phyloP scores from a whole-genome alignment of 495 filamentous ascomycete species.

The Penicillium silybi region DNA sequence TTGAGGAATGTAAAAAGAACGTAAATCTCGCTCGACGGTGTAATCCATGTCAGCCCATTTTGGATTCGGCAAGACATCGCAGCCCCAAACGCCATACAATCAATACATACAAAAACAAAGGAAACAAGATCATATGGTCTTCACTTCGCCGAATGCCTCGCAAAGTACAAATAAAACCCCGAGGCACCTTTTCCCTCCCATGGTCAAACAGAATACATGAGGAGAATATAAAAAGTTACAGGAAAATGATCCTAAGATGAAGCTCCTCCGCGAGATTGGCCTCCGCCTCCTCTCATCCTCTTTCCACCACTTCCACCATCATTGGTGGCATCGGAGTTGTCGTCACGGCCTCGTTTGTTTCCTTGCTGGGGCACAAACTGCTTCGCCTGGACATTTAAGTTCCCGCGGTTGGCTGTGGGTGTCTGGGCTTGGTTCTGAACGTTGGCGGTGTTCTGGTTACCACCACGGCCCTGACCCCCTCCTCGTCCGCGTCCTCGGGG shows the following conservation, averaged over 20 bases:
- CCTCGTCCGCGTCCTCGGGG: constrained; percentile 42
- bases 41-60: neutral
- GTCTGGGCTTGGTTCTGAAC: constrained; percentile 31
- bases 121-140: neutral
- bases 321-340: constrained; percentile 46
- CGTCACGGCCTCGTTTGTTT: constrained; percentile 63
- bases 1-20: neutral
- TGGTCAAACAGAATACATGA: constrained; percentile 9
- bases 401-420: constrained; percentile 34
- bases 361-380: constrained; percentile 57
- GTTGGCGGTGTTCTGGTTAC: constrained; percentile 30
- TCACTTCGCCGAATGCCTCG: neutral
- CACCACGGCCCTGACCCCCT: constrained; percentile 46
- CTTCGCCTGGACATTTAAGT: constrained; percentile 50
- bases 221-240: constrained; percentile 7
- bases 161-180: neutral
- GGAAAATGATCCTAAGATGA: constrained; percentile 7
- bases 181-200: neutral
- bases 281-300: constrained; percentile 50
- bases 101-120: constrained; percentile 19
- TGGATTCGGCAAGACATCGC: neutral
- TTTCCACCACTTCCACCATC: constrained; percentile 45
- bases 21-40: neutral
- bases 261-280: constrained; percentile 27
- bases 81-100: constrained; percentile 7